phyloP scores from a whole-genome alignment of 139 green algal species.

The Chlamydomonas sp. region DNA sequence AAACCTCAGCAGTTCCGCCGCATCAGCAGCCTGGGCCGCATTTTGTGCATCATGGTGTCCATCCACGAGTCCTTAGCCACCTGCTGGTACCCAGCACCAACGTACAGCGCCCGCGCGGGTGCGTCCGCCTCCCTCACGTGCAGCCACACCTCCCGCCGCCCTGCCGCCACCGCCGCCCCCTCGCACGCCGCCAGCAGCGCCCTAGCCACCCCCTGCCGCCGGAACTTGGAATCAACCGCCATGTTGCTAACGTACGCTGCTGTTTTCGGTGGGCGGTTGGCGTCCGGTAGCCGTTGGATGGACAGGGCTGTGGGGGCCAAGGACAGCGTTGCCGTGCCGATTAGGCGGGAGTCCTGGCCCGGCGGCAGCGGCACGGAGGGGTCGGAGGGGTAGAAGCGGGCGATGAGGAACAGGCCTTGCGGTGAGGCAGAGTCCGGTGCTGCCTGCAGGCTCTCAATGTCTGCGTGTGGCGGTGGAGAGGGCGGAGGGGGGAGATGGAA shows the following conservation, averaged over 20 bases:
- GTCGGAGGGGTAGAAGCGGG: slow-evolving; percentile 13
- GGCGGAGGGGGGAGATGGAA: too few relatives aligned
- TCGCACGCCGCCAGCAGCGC: slow-evolving; percentile 45
- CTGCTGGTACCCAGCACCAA: slow-evolving; percentile 7
- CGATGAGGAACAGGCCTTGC: background rate
- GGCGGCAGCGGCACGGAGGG: slow-evolving; percentile 1
- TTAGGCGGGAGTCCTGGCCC: slow-evolving; percentile 16
- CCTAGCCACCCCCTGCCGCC: slow-evolving; percentile 3
- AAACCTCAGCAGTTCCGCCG: background rate
- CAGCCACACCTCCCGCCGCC: slow-evolving; percentile 22
- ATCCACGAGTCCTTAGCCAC: slow-evolving; percentile 24
- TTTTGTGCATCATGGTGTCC: slow-evolving; percentile 4
- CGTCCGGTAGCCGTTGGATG: background rate
- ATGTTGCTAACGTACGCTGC: slow-evolving; percentile 45
- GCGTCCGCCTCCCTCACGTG: slow-evolving; percentile 48
- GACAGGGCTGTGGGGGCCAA: background rate
- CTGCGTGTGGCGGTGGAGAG: too few relatives aligned
- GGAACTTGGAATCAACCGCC: slow-evolving; percentile 45
- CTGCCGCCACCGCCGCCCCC: background rate
- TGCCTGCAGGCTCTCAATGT: too few relatives aligned
- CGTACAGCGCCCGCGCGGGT: slow-evolving; percentile 48
- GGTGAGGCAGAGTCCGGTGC: background rate
- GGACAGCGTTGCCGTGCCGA: slow-evolving; percentile 19
- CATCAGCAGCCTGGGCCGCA: slow-evolving; percentile 19
- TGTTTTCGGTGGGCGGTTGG: background rate